Evolutionary conservation across 768 basidiomycete species (phyloP).

Genomic region (Mrakia blollopis): DNA sequence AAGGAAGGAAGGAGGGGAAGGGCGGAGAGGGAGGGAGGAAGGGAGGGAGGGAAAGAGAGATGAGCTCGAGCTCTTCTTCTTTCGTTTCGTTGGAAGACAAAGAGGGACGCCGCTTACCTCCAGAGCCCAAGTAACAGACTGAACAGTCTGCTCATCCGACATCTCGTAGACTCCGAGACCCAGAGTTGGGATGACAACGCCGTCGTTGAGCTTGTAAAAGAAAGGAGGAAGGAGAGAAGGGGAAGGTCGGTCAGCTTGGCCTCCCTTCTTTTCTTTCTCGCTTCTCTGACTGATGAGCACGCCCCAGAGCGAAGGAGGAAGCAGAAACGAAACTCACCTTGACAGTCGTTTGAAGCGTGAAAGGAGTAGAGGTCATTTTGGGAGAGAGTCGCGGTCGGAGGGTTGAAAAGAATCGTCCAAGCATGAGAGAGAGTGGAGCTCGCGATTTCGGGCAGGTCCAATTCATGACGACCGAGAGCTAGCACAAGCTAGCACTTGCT

Average conservation of each 20-base stretch:
- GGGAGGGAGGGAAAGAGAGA: slow-evolving; percentile 15
- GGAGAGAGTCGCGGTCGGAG: background rate
- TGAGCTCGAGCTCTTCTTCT: background rate
- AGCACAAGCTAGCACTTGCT: background rate
- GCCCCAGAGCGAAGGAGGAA: background rate
- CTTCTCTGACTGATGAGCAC: background rate
- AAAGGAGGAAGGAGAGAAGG: background rate
- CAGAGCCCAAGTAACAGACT: slow-evolving; percentile 58
- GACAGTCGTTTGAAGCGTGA: background rate
- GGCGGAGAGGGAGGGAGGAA: background rate
- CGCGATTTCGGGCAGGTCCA: background rate
- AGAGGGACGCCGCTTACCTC: slow-evolving; percentile 51
- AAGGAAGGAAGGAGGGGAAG: background rate
- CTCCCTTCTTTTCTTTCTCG: background rate
- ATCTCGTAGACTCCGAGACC: slow-evolving; percentile 68
- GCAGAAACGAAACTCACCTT: background rate
- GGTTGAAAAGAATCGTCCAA: background rate
- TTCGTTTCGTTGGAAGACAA: background rate
- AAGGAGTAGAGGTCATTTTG: background rate
- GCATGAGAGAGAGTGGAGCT: background rate
- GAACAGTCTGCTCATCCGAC: slow-evolving; percentile 55
- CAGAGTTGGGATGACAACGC: slow-evolving; percentile 55
- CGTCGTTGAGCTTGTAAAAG: slow-evolving; percentile 50
- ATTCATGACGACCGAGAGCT: background rate
- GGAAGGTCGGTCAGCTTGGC: background rate